phyloP scores from a whole-genome alignment of 225 moss, liverwort and hornwort genomes.

The Physcomitrium patens region DNA sequence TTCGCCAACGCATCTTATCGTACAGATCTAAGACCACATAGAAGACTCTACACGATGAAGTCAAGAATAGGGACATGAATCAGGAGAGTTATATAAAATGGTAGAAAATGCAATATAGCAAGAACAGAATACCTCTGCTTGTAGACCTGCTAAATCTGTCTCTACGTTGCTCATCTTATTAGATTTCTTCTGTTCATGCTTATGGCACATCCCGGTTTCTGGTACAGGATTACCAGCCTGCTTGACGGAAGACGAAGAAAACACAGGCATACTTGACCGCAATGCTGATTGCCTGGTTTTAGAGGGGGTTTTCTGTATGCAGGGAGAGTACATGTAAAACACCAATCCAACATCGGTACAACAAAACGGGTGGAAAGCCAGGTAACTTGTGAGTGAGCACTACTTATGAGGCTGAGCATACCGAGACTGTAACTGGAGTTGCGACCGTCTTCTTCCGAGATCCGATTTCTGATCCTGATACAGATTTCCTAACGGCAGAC shows the following conservation, averaged over 20 bases:
- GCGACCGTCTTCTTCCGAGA: conserved; percentile 41
- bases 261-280: conserved; percentile 57
- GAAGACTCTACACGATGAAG: neutral
- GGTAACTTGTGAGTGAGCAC: too few relatives aligned
- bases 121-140: conserved; percentile 49
- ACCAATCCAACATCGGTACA: neutral
- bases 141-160: conserved; percentile 44
- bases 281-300: conserved; percentile 54
- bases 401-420: conserved; percentile 15
- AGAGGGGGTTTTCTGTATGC: conserved; percentile 36
- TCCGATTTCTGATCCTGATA: conserved; percentile 29
- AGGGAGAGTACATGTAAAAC: conserved; percentile 9
- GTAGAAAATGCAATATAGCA: neutral
- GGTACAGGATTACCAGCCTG: conserved; percentile 36
- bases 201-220: conserved; percentile 31
- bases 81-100: too few relatives aligned
- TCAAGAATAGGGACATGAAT: neutral
- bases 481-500: conserved; percentile 38
- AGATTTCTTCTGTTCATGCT: conserved; percentile 34
- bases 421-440: conserved; percentile 22
- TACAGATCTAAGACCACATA: neutral
- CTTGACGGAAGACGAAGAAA: conserved; percentile 42
- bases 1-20: too few relatives aligned
- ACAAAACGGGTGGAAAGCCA: too few relatives aligned
- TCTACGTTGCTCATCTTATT: conserved; percentile 36